Base-by-base conservation (phyloP, 2,329 filamentous ascomycete genomes). In the Bipolaris gigantea region DNA sequence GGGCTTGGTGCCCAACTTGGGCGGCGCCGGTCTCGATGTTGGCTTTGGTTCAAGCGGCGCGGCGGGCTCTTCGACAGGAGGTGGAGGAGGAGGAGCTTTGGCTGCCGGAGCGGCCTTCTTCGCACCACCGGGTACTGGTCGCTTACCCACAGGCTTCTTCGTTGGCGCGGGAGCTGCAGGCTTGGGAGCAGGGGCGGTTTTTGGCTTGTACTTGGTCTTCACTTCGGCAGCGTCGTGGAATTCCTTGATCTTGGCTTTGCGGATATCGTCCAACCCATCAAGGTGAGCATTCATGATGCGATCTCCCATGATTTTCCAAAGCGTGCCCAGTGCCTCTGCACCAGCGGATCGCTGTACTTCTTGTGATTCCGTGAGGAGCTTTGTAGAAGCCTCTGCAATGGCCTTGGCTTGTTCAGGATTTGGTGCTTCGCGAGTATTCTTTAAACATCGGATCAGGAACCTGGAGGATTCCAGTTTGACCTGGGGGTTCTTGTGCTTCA, bases 261-360 rank as follows among this genome's bases (percentile, higher is more conserved):
- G 85, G 62, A 97, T 97, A 21, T 99, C 94, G 70, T 99, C 94
- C 2, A 99, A 80, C 3, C 91, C 91, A 60, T 93, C 93, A 15
- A 99, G 78, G 72, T 96, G 89, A 8, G 90, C 89, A 39, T 89
- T 91, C 94, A 99, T 99, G 48, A 90, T 90, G 53, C 94, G 86
- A 75, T 99, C 95, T 38, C 94, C 93, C 78, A 97, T 90, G 50
- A 99, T 97, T 78, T 97, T 99, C 94, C 97, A 97, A 45, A 99
- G 76, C 0, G 92, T 96, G 60, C 95, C 94, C 3, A 99, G 80
- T 32, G 94, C 87, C 74, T 99, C 94, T 13, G 92, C 92, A 73
- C 92, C 94, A 27, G 91, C 92, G 44, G 93, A 88, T 75, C 94
- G 86, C 55, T 96, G 85, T 3, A 83, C 87, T 65, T 95, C 92